Base-by-base conservation (phyloP, 1,139 yeast genomes). In the Yamadazyma atmosphaerica region DNA sequence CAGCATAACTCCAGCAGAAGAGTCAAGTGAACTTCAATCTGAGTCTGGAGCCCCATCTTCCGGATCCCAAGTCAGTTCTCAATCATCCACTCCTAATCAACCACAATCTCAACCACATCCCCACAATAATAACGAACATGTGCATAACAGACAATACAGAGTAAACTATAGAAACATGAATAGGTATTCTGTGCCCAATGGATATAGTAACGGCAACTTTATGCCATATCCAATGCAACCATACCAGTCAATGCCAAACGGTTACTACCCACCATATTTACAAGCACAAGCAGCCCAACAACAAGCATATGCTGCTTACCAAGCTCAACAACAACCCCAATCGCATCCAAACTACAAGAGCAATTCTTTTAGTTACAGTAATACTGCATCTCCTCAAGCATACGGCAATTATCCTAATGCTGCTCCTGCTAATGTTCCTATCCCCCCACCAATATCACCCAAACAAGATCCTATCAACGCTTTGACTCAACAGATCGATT, bases 401-500 rank as follows among this genome's bases (percentile, higher is more conserved):
- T 31, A 5, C 12, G 15, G 17, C 4, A 18, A 18, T n/a, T 35
- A 16, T 22, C 27, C 35, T 14, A 15, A 23, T 14, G 53, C 56
- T 15, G 69, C 63, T 35, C 54, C 55, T 21, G 68, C 60, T 9
- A 28, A 28, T 28, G 31, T 28, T 9, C 31, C 31, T 43, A 67
- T 70, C 31, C 76, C 77, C 17, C 77, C 77, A 23, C 77, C 77
- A 41, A 69, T 71, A 46, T 67, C 74, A 32, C 76, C 76, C 28
- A 65, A 70, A 52, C 76, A 70, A 52, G 71, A 70, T 45, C 77
- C 77, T 26, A 62, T 60, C 45, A 62, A 64, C 49, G 77, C 77
- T 33, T 71, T 68, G 57, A 72, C 72, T 19, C 77, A 76, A 51
- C 97, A 89, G 70, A 69, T 89, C 42, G 92, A 87, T 58, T 92